A percentile compares a stretch with the other conserved stretches of the same genome.
Evolutionary conservation across 768 basidiomycete genomes (phyloP).

Genomic region (Leccinum variicolor): DNA sequence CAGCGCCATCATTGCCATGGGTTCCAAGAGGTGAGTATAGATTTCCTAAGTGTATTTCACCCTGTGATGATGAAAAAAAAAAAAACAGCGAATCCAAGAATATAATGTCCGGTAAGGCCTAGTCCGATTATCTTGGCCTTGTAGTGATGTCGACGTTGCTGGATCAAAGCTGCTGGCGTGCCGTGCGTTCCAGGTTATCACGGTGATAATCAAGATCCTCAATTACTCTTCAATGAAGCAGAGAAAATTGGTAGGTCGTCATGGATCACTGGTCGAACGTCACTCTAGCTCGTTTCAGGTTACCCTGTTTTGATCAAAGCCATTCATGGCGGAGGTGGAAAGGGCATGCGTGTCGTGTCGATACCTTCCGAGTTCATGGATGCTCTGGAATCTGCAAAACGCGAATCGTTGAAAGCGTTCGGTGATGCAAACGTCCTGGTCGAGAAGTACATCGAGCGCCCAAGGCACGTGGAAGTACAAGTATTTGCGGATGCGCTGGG

Average conservation of each 20-base stretch:
- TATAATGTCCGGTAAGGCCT: conserved; percentile 73
- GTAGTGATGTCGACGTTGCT: conserved; percentile 4
- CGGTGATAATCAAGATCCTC: conserved; percentile 72
- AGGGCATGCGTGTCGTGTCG: conserved; percentile 87
- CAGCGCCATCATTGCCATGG: conserved; percentile 89
- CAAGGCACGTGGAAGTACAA: conserved; percentile 92
- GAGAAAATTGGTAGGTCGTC: conserved; percentile 57
- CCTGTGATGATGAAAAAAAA: not conserved
- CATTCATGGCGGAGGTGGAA: conserved; percentile 94
- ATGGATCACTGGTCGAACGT: not conserved
- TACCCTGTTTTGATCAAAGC: conserved; percentile 96
- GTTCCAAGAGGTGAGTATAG: conserved; percentile 76
- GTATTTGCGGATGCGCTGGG: conserved; percentile 85
- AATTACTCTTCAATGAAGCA: conserved; percentile 66
- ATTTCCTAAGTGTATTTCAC: not conserved
- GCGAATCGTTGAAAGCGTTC: conserved; percentile 86
- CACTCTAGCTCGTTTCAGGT: conserved; percentile 36
- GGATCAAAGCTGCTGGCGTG: conserved; percentile 69
- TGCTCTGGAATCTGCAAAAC: conserved; percentile 80
- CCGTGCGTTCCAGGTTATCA: conserved; percentile 96
- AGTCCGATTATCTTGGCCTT: not conserved
- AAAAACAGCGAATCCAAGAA: conserved; percentile 84
- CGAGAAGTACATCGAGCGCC: conserved; percentile 84
- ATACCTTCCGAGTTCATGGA: conserved; percentile 70
- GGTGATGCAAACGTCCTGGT: conserved; percentile 84